phyloP scores from a whole-genome alignment of 1,139 yeast genomes.

The Hansenula sp. region DNA sequence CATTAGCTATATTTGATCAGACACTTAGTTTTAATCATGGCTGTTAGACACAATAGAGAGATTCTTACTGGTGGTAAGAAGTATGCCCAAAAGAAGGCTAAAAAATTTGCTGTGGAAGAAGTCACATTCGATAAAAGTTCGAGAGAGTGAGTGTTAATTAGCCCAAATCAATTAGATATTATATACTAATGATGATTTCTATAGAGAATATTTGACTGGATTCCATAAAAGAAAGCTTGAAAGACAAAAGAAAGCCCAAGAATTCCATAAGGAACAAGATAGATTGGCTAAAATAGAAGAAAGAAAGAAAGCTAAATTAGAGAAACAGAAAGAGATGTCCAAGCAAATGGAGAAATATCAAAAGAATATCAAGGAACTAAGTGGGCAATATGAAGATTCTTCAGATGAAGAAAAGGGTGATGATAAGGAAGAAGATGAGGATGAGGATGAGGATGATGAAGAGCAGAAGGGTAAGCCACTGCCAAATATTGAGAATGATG shows the following conservation, averaged over 20 bases:
- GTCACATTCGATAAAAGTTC: slow-evolving; percentile 76
- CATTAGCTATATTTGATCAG: too few species aligned
- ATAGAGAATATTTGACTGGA: slow-evolving; percentile 79
- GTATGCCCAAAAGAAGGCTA: slow-evolving; percentile 61
- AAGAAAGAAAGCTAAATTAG: slow-evolving; percentile 62
- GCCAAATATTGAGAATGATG: slow-evolving; percentile 10
- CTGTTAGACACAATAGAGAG: slow-evolving; percentile 56
- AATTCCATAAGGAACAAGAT: slow-evolving; percentile 70
- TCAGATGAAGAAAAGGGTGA: slow-evolving; percentile 27
- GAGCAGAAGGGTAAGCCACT: slow-evolving; percentile 20
- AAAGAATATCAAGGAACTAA: slow-evolving; percentile 46
- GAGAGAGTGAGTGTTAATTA: slow-evolving; percentile 39
- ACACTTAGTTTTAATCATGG: slow-evolving; percentile 7
- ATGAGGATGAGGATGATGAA: slow-evolving; percentile 21
- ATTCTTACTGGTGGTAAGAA: slow-evolving; percentile 84
- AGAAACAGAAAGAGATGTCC: slow-evolving; percentile 62
- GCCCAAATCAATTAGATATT: background rate
- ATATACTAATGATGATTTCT: background rate
- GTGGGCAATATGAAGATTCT: slow-evolving; percentile 26
- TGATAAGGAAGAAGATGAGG: slow-evolving; percentile 15
- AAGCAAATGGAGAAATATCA: slow-evolving; percentile 58
- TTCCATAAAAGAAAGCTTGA: slow-evolving; percentile 91
- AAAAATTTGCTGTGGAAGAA: slow-evolving; percentile 67
- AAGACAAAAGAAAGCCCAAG: slow-evolving; percentile 83
- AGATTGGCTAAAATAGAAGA: slow-evolving; percentile 73